Evolutionary conservation across 78 protist species (phyloP).

Genomic region (Dictyostelium citrinum): DNA sequence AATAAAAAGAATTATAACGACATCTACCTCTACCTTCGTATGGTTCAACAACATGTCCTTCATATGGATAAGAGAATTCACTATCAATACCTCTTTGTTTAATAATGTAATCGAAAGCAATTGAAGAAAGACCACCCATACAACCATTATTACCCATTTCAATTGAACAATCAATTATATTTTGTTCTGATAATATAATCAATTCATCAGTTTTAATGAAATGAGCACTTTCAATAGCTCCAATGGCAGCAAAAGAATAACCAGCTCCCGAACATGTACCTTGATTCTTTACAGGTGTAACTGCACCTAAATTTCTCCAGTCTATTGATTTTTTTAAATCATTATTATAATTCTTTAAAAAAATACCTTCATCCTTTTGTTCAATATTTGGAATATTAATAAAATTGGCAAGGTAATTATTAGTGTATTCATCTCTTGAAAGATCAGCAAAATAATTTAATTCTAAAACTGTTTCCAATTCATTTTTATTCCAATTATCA

Average conservation of each 20-base stretch:
- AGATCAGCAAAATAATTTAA: slow-evolving; percentile 16
- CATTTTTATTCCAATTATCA: slow-evolving; percentile 3
- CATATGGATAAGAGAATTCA: slow-evolving; percentile 91
- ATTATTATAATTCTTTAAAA: not conserved
- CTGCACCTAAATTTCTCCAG: slow-evolving; percentile 52
- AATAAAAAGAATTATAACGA: not conserved
- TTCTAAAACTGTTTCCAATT: slow-evolving; percentile 5
- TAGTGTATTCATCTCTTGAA: slow-evolving; percentile 12
- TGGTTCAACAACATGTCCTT: not conserved
- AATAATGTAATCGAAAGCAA: slow-evolving; percentile 63
- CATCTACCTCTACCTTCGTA: slow-evolving; percentile 48
- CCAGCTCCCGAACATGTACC: slow-evolving; percentile 26
- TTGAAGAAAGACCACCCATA: slow-evolving; percentile 68
- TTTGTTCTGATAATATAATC: not conserved
- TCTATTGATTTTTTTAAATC: not conserved
- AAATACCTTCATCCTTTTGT: not conserved
- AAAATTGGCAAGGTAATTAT: not conserved
- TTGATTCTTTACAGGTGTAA: slow-evolving; percentile 16
- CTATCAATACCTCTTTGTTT: slow-evolving; percentile 68
- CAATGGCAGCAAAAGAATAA: not conserved
- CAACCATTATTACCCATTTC: slow-evolving; percentile 82
- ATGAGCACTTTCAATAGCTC: not conserved
- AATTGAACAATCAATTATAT: not conserved
- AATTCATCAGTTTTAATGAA: not conserved
- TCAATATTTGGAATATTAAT: not conserved